Evolutionary conservation across 2,329 filamentous ascomycete genomes (phyloP), one percentile per base, ranked within the genome.

Genomic region (Shiraia bambusicola): DNA sequence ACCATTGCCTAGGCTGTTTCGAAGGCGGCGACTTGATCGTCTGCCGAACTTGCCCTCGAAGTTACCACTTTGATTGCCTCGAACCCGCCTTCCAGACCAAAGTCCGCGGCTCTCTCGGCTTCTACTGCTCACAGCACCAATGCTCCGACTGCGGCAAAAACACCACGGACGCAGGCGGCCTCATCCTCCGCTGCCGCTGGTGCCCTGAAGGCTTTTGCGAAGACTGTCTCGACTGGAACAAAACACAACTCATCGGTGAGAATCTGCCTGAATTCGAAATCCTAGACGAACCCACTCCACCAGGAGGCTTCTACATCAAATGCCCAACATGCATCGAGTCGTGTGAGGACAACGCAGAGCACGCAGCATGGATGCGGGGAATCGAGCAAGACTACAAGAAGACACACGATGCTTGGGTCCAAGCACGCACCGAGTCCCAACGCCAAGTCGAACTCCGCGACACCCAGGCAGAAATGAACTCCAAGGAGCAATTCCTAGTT

Each of bases 131-230:
- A 0, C 78, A 81, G 31, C 80, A 84, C 49, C 61, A 72, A 30
- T 83, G 80, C 47, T 60, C 52, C 2, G 72, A 77, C 28, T 83
- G 80, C 45, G 63, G 65, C 2, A 77, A 77, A 52, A 76, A 75
- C 41, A 78, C 78, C 0, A 60, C 60, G 0, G 71, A 76, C 25
- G 74, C 72, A 2, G 75, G 74, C 1, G 75, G 74, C 10, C 61
- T 78, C 42, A 68, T 77, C 17, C 76, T 74, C 56, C 71, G 76
- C 15, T 83, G 80, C 53, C 69, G 76, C 7, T 79, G 72, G 69
- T 84, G 80, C 47, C 72, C 76, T 19, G 63, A 65, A 2, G 78
- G 74, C 0, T 82, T 72, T 51, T 84, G 80, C 52, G 80, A 83
- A 40, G 76, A 81, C 31, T 83, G 80, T 52, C 56, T 83, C 0